These are phyloP conservation scores for Hyphodiscus hymeniophilus DNA, from an alignment of 495 filamentous ascomycete species.

Conservation along the genomic window DNA sequence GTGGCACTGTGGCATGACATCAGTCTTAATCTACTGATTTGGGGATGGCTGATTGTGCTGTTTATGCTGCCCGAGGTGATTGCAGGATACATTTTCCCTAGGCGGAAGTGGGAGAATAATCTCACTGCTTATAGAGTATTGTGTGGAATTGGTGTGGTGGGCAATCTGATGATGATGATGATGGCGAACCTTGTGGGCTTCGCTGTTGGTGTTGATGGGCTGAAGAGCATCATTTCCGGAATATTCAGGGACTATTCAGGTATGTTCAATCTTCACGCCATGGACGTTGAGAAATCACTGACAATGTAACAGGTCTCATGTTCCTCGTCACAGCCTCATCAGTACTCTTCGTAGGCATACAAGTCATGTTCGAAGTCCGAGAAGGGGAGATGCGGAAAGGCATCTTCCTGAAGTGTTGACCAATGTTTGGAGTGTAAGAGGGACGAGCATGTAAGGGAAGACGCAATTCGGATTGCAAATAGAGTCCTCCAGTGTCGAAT, in stretches of 20 bases:
- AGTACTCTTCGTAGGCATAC: constrained; percentile 73
- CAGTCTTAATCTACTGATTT: constrained; percentile 81
- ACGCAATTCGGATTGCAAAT: constrained; percentile 5
- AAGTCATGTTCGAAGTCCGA: constrained; percentile 94
- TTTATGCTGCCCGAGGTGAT: constrained; percentile 88
- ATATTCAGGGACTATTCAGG: constrained; percentile 70
- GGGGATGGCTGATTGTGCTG: constrained; percentile 91
- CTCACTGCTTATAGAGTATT: constrained; percentile 69
- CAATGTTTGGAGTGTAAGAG: not conserved
- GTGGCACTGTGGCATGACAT: constrained; percentile 99
- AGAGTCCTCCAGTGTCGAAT: too few relatives aligned
- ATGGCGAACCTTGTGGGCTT: constrained; percentile 91
- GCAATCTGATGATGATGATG: constrained; percentile 92
- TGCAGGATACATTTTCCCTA: constrained; percentile 62
- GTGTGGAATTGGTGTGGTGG: constrained; percentile 79
- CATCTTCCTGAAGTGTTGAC: constrained; percentile 78
- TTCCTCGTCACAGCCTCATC: constrained; percentile 65
- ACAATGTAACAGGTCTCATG: constrained; percentile 41
- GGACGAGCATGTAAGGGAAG: not conserved
- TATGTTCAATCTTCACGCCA: constrained; percentile 19
- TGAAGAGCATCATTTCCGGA: constrained; percentile 64
- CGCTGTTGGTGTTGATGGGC: constrained; percentile 80
- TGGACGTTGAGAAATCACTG: too few relatives aligned
- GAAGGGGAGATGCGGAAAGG: constrained; percentile 75
- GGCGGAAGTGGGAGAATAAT: constrained; percentile 52